Base-by-base conservation (phyloP, 2,329 filamentous ascomycete genomes). In the Colletotrichum incanum region DNA sequence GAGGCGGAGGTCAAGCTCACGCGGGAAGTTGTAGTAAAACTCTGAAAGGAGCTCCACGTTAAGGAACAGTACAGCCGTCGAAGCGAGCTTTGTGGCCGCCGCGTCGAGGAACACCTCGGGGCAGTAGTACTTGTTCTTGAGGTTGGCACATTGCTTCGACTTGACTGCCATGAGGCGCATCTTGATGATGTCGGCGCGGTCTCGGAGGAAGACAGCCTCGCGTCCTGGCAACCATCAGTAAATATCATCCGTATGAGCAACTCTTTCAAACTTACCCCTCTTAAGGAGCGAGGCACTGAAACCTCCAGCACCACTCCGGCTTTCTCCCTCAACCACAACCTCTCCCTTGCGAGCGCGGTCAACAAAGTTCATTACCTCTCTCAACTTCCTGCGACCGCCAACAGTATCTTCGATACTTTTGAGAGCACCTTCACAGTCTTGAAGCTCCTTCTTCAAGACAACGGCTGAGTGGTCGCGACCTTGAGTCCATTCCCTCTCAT, bases 101-200 rank as follows among this genome's bases (percentile, higher is more conserved):
- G 97, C 95, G 78, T 99, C 95, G n/a, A 99, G 90, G 86, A 99
- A 99, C 20, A 99, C 90, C 80, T 99, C 96, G 0, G 96, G 96
- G 79, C 96, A 99, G 84, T 96, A 91, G 84, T 98, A 98, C 85
- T 98, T 98, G 86, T 98, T 98, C 78, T 93, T 92, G 76, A 92
- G 88, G 75, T 86, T 90, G 71, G 91, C 89, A 83, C 96, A 99
- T 83, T 98, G 95, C 81, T 96, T 94, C 20, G 94, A 96, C 81
- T 96, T 96, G 69, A 98, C 88, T 54, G 96, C 96, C 70, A 93
- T 82, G 45, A 98, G 88, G 26, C 96, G 93, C 91, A 98, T 94
- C 80, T 93, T 95, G 80, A 99, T 91, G 67, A 98, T 93, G 74
- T 96, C 93, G 28, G 95, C 92, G 49, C 96, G 93, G 79, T 98